These are phyloP conservation scores for Ulmus americana DNA, from an alignment of 331 rosid species.

Conservation along the genomic window DNA sequence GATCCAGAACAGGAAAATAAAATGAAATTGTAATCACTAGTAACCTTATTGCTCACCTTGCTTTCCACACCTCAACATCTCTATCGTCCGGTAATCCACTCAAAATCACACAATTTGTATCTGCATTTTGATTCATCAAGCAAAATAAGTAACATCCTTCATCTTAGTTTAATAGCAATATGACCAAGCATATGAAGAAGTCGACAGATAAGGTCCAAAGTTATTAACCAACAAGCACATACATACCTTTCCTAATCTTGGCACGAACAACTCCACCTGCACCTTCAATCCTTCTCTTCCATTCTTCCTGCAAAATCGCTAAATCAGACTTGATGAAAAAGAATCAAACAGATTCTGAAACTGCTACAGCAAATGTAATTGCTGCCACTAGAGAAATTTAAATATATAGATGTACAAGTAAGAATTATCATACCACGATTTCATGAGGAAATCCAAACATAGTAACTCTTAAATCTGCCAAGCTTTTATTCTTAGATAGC, in stretches of 20 bases:
- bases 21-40: constrained; percentile 2
- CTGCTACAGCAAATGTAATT: constrained; percentile 7
- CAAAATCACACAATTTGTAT: constrained; percentile 81
- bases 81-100: constrained; percentile 50
- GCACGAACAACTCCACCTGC: constrained; percentile 61
- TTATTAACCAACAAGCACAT: constrained; percentile 16
- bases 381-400: background rate
- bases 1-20: background rate
- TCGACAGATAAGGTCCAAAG: constrained; percentile 1
- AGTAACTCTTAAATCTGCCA: constrained; percentile 65
- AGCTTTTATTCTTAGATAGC: constrained; percentile 44
- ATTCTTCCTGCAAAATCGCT: constrained; percentile 64
- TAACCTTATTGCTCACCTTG: constrained; percentile 46
- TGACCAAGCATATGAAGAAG: constrained; percentile 13
- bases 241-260: constrained; percentile 73
- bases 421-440: constrained; percentile 44
- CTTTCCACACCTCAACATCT: constrained; percentile 68
- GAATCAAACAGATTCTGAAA: background rate
- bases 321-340: constrained; percentile 14
- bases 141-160: constrained; percentile 3
- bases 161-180: background rate
- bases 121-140: constrained; percentile 43
- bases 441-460: constrained; percentile 58
- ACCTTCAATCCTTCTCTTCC: constrained; percentile 60
- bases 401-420: constrained; percentile 7